phyloP scores from a whole-genome alignment of 345 rosid genomes.

The Passiflora organensis region DNA sequence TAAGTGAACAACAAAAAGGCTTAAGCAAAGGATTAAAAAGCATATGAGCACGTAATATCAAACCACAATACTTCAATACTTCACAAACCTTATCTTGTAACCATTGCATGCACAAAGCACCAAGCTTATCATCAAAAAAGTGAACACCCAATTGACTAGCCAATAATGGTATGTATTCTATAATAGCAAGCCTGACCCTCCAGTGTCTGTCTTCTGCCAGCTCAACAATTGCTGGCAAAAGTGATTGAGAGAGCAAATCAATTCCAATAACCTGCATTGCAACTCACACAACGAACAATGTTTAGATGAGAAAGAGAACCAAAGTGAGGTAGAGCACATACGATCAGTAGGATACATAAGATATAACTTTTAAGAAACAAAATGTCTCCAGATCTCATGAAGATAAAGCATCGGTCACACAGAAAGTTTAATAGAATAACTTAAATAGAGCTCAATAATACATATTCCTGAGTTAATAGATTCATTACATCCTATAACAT shows the following conservation, averaged over 20 bases:
- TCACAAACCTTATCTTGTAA: conserved; percentile 86
- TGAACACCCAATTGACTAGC: conserved; percentile 94
- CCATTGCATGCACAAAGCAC: conserved; percentile 97
- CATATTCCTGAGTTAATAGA: too few relatives aligned
- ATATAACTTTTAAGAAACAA: too few relatives aligned
- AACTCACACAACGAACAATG: neutral
- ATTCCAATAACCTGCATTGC: conserved; percentile 83
- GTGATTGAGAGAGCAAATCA: conserved; percentile 85
- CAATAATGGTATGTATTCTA: conserved; percentile 88
- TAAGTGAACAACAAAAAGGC: neutral
- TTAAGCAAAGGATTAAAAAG: neutral
- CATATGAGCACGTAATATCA: too few relatives aligned
- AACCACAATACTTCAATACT: too few relatives aligned
- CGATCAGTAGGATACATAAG: too few relatives aligned
- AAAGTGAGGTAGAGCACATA: too few relatives aligned
- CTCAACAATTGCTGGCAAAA: conserved; percentile 94
- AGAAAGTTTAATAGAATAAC: too few relatives aligned
- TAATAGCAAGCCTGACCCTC: conserved; percentile 94
- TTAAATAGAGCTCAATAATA: too few relatives aligned
- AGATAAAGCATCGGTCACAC: too few relatives aligned
- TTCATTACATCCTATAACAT: too few relatives aligned
- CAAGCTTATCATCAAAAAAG: conserved; percentile 89
- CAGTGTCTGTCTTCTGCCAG: conserved; percentile 98
- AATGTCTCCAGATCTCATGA: too few relatives aligned
- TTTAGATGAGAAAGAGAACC: neutral